phyloP scores from a whole-genome alignment of 2,329 filamentous ascomycete species.

The Bipolaris sorokiniana region DNA sequence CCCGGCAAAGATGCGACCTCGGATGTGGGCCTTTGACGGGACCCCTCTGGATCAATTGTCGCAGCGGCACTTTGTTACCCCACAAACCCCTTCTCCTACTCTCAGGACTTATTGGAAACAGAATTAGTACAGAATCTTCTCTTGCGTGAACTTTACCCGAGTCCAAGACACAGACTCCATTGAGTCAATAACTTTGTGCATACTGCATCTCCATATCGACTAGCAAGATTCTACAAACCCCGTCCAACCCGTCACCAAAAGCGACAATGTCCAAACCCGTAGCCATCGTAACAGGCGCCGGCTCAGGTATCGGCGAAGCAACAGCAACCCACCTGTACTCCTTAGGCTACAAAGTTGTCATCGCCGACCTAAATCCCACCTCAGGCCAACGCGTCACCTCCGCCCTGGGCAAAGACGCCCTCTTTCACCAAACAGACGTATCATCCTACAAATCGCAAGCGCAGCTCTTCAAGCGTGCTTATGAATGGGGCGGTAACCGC shows the following conservation, averaged over 20 bases:
- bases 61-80: too few relatives aligned
- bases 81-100: too few relatives aligned
- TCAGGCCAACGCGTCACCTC: slow-evolving; percentile 35
- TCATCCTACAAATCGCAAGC: slow-evolving; percentile 49
- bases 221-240: not conserved
- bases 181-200: too few relatives aligned
- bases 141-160: too few relatives aligned
- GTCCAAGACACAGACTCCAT: too few relatives aligned
- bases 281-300: slow-evolving; percentile 55
- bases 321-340: slow-evolving; percentile 51
- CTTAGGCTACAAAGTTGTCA: slow-evolving; percentile 51
- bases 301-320: slow-evolving; percentile 54
- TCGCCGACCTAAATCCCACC: slow-evolving; percentile 52
- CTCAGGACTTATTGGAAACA: too few relatives aligned
- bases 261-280: slow-evolving; percentile 47
- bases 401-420: slow-evolving; percentile 36
- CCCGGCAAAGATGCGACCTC: not conserved
- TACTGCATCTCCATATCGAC: too few relatives aligned
- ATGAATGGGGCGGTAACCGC: slow-evolving; percentile 51
- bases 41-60: too few relatives aligned
- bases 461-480: slow-evolving; percentile 49
- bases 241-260: not conserved
- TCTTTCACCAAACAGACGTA: slow-evolving; percentile 51
- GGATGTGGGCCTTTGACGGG: not conserved
- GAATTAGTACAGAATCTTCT: too few relatives aligned